phyloP scores from a whole-genome alignment of 108 stramenopile genomes.

The Skeletonema menzelii region DNA sequence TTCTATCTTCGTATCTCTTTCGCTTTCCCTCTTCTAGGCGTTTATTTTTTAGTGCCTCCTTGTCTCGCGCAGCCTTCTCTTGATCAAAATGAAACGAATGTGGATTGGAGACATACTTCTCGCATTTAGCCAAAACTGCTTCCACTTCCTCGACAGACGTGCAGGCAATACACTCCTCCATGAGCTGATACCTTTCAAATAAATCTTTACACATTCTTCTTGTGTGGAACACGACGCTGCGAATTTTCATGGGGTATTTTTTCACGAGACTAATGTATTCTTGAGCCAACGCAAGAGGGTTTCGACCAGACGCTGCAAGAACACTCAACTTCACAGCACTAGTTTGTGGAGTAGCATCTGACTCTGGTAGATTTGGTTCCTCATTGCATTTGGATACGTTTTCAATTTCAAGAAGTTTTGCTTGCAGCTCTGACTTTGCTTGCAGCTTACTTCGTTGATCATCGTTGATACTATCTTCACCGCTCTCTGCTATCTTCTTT shows the following conservation, averaged over 20 bases:
- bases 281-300: slow-evolving; percentile 55
- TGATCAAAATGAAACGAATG: slow-evolving; percentile 73
- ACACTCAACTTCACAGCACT: slow-evolving; percentile 42
- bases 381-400: not conserved
- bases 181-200: slow-evolving; percentile 75
- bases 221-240: slow-evolving; percentile 86
- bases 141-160: slow-evolving; percentile 60
- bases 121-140: slow-evolving; percentile 53
- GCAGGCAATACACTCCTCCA: slow-evolving; percentile 84
- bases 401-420: slow-evolving; percentile 23
- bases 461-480: slow-evolving; percentile 35
- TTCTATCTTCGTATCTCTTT: slow-evolving; percentile 86
- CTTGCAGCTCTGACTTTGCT: slow-evolving; percentile 40
- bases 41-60: slow-evolving; percentile 70
- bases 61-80: slow-evolving; percentile 67
- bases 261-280: slow-evolving; percentile 79
- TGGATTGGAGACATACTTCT: slow-evolving; percentile 58
- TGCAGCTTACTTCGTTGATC: slow-evolving; percentile 56
- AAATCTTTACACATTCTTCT: slow-evolving; percentile 80
- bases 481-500: slow-evolving; percentile 37
- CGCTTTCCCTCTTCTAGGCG: slow-evolving; percentile 82
- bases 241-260: slow-evolving; percentile 75
- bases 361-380: not conserved
- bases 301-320: slow-evolving; percentile 40
- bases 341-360: not conserved